Evolutionary conservation across 2,329 filamentous ascomycete genomes (phyloP), one percentile per base, ranked within the genome.

Genomic region (Cladosporium sp.): DNA sequence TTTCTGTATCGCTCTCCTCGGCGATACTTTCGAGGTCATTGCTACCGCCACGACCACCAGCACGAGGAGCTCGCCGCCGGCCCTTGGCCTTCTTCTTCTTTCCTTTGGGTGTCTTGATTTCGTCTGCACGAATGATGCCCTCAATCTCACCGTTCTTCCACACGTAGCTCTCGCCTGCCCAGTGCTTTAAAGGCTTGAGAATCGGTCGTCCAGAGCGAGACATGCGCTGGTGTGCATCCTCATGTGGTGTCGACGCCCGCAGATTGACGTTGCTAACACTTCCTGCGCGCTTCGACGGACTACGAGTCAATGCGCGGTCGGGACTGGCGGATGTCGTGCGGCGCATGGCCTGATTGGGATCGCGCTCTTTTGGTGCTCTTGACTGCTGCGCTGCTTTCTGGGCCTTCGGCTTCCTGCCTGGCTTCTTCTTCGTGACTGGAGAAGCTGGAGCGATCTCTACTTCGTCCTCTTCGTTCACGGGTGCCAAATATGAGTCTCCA

Each of bases 161-260:
- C 18, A 89, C 80, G 43, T 86, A 81, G 50, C 81, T 81, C 67
- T 97, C 92, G 59, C 90, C 90, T 62, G 84, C 84, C 92, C 92
- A 97, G 66, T 80, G 95, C 22, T 88, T 83, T 33, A 96, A 72
- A 0, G 91, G 93, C 55, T 82, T 82, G 56, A 89, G 84, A 9
- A 87, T 89, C 49, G 83, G 81, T 53, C 93, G 82, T 2, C 89
- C 91, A 10, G 86, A 92, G 50, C 89, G 84, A n/a, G 79, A 80
- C 46, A 85, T 87, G 42, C 77, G 79, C 31, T 76, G 75, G 56
- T 80, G 74, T 22, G 71, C 74, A 49, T 83, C 77, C 38, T 70
- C 68, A 11, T 64, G 63, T 6, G 70, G 70, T 18, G 70, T 72
- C 28, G 59, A 62, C 10, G 68, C 64, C 43, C 70, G 70, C 6